Base-by-base conservation (phyloP, 306 rosid genomes). In the Carpinus viminea region DNA sequence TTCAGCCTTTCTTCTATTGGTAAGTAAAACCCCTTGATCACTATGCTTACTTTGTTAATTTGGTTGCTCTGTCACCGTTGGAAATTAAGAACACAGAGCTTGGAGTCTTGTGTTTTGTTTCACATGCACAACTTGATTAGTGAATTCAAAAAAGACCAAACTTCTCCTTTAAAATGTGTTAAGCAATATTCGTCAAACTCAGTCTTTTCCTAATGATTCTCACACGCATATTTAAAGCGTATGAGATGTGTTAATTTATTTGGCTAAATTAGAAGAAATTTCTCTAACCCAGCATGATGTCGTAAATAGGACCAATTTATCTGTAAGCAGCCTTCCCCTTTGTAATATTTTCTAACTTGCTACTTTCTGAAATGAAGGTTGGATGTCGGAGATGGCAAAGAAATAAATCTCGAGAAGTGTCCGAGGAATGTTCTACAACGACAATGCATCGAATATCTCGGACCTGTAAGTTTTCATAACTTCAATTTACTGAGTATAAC, bases 1-100 rank as follows among this genome's bases (percentile, higher is more conserved):
- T 78, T 7, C 97, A 94, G 75, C 98, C 98, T 15, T 94, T 94
- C 84, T 94, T 94, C 83, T 92, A 89, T 80, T 94, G 98, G 98
- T 95, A 85, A 83, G 74, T 52, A 76, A 64, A 11, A 12, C 2
- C 41, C 28, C 38, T 38, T 31, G 34, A 31, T 9, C 38, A 20
- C 24, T 20, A 20, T 57, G n/a, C 51, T 20, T 3, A 56, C 24
- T 54, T 12, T 24, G 21, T 11, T 28, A 68, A 41, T 41, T 41
- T 41, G 45, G 45, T 41, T 41, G 45, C 45, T 41, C 45, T 41
- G 45, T 66, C 50, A n/a, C 68, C 54, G 64, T 60, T 70, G 65
- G 65, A n/a, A 18, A n/a, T 8, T 17, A 8, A 45, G 18, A 31
- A 54, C 4, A 51, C 34, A 64, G 28, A 68, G 66, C 57, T 52